Percentiles rank a stretch among this genome's conserved stretches.
Conservation (phyloP, 192 early-diverging fungal genomes). For the Backusella mclennaniae region DNA sequence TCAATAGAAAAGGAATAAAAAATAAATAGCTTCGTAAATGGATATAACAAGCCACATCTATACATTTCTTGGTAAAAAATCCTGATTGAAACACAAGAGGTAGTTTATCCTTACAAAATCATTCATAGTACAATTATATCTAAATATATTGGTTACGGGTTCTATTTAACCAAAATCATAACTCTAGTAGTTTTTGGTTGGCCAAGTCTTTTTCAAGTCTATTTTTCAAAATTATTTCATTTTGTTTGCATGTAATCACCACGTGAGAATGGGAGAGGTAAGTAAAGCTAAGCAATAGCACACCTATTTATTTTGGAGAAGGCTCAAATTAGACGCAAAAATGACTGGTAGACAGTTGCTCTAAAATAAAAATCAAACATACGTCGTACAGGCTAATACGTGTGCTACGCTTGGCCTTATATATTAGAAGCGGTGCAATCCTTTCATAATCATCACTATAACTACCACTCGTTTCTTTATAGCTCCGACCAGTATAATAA, state of each 20-base stretch:
- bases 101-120: no score
- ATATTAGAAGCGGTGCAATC: background rate
- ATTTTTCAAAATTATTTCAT: background rate
- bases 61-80: no score
- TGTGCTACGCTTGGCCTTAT: background rate
- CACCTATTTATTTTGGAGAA: background rate
- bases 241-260: background rate
- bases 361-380: background rate
- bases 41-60: no score
- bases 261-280: background rate
- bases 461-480: background rate
- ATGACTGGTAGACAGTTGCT: background rate
- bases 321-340: background rate
- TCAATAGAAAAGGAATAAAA: no score
- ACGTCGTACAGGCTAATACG: background rate
- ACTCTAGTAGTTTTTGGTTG: background rate
- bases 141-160: no score
- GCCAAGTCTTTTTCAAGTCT: background rate
- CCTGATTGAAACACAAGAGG: no score
- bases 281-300: background rate
- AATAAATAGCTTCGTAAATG: no score
- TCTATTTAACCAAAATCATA: background rate
- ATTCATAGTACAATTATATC: no score
- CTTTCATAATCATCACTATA: background rate
- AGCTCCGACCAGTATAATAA: background rate